phyloP scores from a whole-genome alignment of 768 basidiomycete genomes.

The Pleurotus tuoliensis region DNA sequence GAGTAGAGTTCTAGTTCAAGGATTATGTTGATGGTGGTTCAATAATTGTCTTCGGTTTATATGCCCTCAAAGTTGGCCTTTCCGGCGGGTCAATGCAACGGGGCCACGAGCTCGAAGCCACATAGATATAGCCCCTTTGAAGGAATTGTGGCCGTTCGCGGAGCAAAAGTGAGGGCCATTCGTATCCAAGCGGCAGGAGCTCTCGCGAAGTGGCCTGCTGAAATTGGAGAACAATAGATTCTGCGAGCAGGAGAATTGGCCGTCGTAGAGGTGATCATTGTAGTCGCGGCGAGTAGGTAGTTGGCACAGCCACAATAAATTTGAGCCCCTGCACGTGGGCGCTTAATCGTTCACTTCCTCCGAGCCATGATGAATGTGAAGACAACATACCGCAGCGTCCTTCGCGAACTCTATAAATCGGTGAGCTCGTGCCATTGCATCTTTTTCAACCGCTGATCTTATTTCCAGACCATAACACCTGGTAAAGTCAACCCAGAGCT shows the following conservation, averaged over 20 bases:
- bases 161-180: not conserved
- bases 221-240: not conserved
- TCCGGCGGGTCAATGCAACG: constrained; percentile 5
- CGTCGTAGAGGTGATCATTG: not conserved
- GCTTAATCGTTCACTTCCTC: not conserved
- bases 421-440: constrained; percentile 27
- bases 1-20: not conserved
- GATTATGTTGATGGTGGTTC: not conserved
- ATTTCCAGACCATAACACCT: constrained; percentile 24
- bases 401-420: constrained; percentile 52
- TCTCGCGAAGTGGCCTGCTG: not conserved
- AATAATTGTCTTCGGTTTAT: not conserved
- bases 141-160: not conserved
- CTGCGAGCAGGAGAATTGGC: not conserved
- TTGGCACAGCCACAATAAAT: not conserved
- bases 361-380: not conserved
- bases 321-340: not conserved
- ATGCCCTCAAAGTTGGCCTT: not conserved
- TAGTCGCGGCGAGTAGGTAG: not conserved
- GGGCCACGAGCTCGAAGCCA: not conserved
- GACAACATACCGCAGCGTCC: constrained; percentile 42
- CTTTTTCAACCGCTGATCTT: not conserved
- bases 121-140: not conserved
- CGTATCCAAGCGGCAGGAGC: not conserved
- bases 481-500: constrained; percentile 40